Evolutionary conservation across 495 filamentous ascomycete species (phyloP).

Genomic region (Collariella sp.): DNA sequence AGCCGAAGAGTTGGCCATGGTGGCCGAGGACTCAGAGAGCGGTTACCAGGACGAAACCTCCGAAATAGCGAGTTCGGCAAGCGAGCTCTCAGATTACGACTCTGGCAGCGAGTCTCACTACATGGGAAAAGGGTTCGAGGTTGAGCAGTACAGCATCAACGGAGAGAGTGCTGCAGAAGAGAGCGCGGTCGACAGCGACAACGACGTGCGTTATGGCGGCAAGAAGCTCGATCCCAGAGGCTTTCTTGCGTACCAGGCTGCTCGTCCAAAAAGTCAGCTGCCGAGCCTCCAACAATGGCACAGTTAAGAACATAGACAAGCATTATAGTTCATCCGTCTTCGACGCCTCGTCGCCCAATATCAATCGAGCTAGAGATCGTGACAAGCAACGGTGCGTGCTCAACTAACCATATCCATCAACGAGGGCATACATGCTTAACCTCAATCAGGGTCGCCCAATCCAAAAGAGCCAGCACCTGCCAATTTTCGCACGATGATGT

Average conservation of each 20-base stretch:
- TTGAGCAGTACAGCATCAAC: neutral
- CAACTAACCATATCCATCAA: no score
- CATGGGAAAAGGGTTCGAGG: neutral
- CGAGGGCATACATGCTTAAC: no score
- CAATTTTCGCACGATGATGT: conserved; percentile 47
- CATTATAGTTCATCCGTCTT: neutral
- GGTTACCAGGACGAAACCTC: conserved; percentile 8
- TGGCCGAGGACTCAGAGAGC: conserved; percentile 10
- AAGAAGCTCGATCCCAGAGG: neutral
- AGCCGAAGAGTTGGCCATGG: conserved; percentile 19
- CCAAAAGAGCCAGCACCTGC: neutral
- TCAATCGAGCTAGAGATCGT: no score
- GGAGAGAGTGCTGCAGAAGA: neutral
- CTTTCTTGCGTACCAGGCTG: neutral
- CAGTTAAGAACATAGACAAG: neutral
- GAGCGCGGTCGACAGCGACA: neutral
- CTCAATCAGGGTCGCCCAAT: neutral
- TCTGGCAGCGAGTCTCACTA: neutral
- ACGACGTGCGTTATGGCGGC: neutral
- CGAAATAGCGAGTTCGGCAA: neutral
- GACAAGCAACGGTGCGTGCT: no score
- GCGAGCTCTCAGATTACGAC: neutral
- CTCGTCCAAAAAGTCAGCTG: neutral
- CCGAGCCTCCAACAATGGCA: neutral
- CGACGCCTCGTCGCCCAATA: no score